Conservation (phyloP, 331 rosid genomes). For the Ulmus americana region DNA sequence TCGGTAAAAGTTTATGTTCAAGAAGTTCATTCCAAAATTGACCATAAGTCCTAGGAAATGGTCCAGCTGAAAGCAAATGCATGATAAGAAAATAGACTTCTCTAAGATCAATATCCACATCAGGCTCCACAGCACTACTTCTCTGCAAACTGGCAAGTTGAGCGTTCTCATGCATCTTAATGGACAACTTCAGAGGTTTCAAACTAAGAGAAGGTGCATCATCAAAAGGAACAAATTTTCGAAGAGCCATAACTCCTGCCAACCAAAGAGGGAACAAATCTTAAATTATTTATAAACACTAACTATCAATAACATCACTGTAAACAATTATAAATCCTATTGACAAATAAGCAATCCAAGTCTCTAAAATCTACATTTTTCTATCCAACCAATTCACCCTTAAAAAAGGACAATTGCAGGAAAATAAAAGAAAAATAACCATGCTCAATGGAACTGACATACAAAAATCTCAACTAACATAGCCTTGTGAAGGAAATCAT, state of each 20-base stretch:
- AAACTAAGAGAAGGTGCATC: slow-evolving; percentile 53
- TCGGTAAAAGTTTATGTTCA: slow-evolving; percentile 88
- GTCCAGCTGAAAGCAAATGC: slow-evolving; percentile 97
- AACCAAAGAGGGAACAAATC: slow-evolving; percentile 32
- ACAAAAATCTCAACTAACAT: not conserved
- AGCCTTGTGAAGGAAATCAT: not conserved
- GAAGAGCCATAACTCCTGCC: slow-evolving; percentile 75
- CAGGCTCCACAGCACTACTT: slow-evolving; percentile 46
- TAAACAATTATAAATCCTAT: not conserved
- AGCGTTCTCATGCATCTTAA: slow-evolving; percentile 40
- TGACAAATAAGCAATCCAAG: not conserved
- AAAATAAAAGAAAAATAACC: not conserved
- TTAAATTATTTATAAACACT: slow-evolving; percentile 4
- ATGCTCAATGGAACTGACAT: not conserved
- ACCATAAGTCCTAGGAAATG: slow-evolving; percentile 67
- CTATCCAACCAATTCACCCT: not conserved
- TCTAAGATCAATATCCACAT: slow-evolving; percentile 68
- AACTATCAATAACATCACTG: not conserved
- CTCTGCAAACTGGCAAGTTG: slow-evolving; percentile 37
- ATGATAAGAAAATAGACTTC: slow-evolving; percentile 93
- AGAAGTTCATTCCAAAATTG: slow-evolving; percentile 84
- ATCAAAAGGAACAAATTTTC: slow-evolving; percentile 57
- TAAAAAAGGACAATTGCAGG: not conserved
- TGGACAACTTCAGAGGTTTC: slow-evolving; percentile 58
- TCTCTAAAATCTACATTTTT: not conserved